Conservation (phyloP, 129 eudicot species). For the Ambrosia trifida region DNA sequence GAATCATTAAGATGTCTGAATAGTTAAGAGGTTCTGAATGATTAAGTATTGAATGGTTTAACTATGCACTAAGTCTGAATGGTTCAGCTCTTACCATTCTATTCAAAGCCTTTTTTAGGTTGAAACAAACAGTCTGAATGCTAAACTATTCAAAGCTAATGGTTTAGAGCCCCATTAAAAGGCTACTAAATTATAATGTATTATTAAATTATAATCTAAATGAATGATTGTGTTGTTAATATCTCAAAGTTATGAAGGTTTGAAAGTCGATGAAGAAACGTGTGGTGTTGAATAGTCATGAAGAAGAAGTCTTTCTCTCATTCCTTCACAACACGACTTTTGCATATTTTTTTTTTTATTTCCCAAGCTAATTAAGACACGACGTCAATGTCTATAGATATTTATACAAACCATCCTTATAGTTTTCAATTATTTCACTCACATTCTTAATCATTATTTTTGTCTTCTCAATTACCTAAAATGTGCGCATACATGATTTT, state of each 20-base stretch:
- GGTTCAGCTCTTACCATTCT: too few species aligned
- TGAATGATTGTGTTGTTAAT: not conserved
- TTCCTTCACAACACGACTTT: constrained; percentile 13
- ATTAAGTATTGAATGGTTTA: too few species aligned
- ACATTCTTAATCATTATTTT: not conserved
- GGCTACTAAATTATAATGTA: too few species aligned
- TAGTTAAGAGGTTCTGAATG: too few species aligned
- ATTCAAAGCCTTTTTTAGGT: too few species aligned
- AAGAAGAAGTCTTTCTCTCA: constrained; percentile 23
- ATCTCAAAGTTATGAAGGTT: constrained; percentile 1
- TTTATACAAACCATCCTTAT: constrained; percentile 2
- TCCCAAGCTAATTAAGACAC: not conserved
- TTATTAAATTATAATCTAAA: not conserved
- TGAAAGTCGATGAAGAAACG: constrained; percentile 20
- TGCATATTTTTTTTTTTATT: constrained; percentile 16
- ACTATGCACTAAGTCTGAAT: too few species aligned
- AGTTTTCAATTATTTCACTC: constrained; percentile 5
- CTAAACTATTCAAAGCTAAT: too few species aligned
- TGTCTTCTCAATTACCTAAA: not conserved
- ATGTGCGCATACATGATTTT: too few species aligned
- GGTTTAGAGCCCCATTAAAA: too few species aligned
- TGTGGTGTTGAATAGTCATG: constrained; percentile 21
- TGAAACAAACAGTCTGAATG: too few species aligned
- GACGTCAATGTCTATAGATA: constrained; percentile 5
- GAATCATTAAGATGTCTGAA: too few species aligned